Conservation (phyloP, 2,329 filamentous ascomycete species). For the Colletotrichum tofieldiae region DNA sequence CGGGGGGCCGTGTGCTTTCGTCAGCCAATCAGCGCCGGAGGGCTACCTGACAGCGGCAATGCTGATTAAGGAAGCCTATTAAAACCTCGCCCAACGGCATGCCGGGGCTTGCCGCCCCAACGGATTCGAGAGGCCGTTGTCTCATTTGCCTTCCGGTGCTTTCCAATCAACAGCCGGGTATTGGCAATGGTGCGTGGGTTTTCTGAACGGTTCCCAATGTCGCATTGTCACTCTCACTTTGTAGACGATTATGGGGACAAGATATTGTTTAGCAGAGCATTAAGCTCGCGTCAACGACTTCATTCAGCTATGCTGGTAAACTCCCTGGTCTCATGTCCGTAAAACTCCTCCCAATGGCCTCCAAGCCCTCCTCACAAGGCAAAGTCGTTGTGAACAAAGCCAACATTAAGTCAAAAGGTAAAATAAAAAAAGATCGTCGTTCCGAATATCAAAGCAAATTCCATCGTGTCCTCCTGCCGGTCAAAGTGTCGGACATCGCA, state of each 20-base stretch:
- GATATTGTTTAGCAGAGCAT: not conserved
- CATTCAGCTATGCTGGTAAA: constrained; percentile 33
- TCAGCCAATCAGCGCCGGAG: constrained; percentile 15
- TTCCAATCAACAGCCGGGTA: constrained; percentile 33
- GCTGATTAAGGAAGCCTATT: constrained; percentile 29
- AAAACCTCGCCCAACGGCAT: constrained; percentile 19
- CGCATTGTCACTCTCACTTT: not conserved
- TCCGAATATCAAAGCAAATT: constrained; percentile 35
- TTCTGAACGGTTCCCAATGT: not conserved
- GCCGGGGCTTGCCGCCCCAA: constrained; percentile 41
- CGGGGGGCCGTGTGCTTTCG: not conserved
- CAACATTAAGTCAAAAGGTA: constrained; percentile 19
- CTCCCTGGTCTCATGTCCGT: constrained; percentile 6
- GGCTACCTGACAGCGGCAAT: constrained; percentile 10
- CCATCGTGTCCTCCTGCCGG: constrained; percentile 27
- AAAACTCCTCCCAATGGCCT: constrained; percentile 31
- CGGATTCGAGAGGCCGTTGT: constrained; percentile 12
- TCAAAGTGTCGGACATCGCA: not conserved
- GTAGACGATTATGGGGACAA: not conserved
- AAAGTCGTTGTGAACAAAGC: constrained; percentile 10
- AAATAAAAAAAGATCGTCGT: constrained; percentile 14
- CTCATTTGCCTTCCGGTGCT: not conserved
- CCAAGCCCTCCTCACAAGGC: constrained; percentile 35
- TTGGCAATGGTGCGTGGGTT: constrained; percentile 13
- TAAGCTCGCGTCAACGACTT: constrained; percentile 15